Evolutionary conservation across 352 stramenopile species (phyloP).

Genomic region (Phytophthora lateralis): DNA sequence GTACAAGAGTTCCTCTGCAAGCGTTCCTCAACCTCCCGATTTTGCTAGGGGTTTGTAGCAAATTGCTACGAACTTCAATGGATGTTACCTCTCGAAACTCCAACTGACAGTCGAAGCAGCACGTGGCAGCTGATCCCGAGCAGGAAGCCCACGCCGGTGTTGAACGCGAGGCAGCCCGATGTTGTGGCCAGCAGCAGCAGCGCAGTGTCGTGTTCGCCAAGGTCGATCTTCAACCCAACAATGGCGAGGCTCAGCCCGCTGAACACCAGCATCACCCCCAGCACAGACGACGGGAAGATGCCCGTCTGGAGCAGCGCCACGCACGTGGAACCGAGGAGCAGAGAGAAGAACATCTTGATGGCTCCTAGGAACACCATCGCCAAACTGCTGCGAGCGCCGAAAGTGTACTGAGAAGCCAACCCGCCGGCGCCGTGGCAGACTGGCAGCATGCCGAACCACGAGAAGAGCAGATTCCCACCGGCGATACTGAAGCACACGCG

Average conservation of each 20-base stretch:
- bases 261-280: conserved; percentile 68
- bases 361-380: conserved; percentile 89
- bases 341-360: conserved; percentile 90
- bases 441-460: conserved; percentile 91
- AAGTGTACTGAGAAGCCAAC: conserved; percentile 91
- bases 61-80: conserved; percentile 15
- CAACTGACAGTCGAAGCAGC: conserved; percentile 32
- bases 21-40: too few species aligned
- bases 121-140: conserved; percentile 46
- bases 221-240: conserved; percentile 59
- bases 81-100: conserved; percentile 8
- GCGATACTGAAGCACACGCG: conserved; percentile 77
- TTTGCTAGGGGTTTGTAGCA: too few species aligned
- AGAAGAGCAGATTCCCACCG: conserved; percentile 84
- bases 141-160: conserved; percentile 65
- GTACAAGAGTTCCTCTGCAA: too few species aligned
- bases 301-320: conserved; percentile 60
- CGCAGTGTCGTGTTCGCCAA: conserved; percentile 35
- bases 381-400: conserved; percentile 91
- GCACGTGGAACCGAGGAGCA: conserved; percentile 86
- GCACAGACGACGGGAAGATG: conserved; percentile 61
- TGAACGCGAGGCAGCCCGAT: conserved; percentile 47
- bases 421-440: conserved; percentile 94
- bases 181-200: conserved; percentile 54
- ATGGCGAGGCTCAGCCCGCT: conserved; percentile 53